Conservation (phyloP, 129 eudicot species). For the Lactuca sativa region DNA sequence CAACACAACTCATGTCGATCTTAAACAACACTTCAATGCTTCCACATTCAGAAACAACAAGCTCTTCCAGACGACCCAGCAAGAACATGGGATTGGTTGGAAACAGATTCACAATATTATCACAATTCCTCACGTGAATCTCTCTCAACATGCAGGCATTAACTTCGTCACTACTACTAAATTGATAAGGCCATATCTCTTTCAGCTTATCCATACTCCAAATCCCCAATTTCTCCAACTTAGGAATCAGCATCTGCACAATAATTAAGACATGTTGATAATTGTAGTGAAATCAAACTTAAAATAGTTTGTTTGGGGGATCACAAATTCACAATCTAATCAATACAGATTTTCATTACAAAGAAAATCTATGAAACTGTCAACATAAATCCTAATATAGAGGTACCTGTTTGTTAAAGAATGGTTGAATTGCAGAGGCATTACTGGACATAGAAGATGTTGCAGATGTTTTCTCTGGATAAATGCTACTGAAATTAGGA, state of each 20-base stretch:
- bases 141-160: slow-evolving; percentile 2
- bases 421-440: not conserved
- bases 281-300: no score
- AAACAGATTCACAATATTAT: not conserved
- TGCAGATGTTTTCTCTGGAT: not conserved
- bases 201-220: no score
- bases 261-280: not conserved
- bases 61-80: not conserved
- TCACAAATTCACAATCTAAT: no score
- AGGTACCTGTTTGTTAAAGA: slow-evolving; percentile 2
- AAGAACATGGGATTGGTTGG: not conserved
- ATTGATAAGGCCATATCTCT: no score
- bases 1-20: not conserved
- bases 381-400: no score
- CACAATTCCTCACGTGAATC: not conserved
- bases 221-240: no score
- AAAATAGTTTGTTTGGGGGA: no score
- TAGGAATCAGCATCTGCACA: no score
- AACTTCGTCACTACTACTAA: not conserved
- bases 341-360: no score
- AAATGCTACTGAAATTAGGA: slow-evolving; percentile 19
- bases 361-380: no score
- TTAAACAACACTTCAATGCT: slow-evolving; percentile 5
- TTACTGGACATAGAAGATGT: no score
- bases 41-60: not conserved